Evolutionary conservation across 2,329 filamentous ascomycete species (phyloP).

Genomic region (Clarireedia sp.): DNA sequence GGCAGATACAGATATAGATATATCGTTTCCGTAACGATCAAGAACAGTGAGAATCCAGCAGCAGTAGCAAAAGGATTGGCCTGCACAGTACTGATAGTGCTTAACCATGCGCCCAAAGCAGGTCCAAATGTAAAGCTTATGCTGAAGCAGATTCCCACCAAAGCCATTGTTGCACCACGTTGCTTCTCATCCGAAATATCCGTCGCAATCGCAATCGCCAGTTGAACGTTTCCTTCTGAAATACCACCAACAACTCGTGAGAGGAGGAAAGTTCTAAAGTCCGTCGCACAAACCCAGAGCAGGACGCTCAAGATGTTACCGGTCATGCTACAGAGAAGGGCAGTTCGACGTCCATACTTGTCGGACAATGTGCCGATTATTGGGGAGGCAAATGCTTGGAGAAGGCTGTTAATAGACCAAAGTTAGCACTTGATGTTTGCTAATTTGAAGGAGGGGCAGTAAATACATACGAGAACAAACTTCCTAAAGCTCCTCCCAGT

Average conservation of each 20-base stretch:
- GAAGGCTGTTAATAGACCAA: constrained; percentile 37
- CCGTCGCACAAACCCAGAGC: constrained; percentile 86
- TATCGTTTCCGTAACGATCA: constrained; percentile 79
- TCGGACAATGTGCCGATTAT: constrained; percentile 86
- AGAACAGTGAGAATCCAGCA: constrained; percentile 73
- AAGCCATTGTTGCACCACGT: constrained; percentile 86
- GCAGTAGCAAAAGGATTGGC: constrained; percentile 92
- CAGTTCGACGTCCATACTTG: constrained; percentile 75
- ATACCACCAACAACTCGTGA: constrained; percentile 86
- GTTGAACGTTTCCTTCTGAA: constrained; percentile 93
- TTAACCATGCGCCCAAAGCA: constrained; percentile 79
- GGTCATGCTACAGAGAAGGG: constrained; percentile 82
- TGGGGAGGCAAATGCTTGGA: constrained; percentile 87
- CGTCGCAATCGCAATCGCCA: constrained; percentile 91
- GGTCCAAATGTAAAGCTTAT: constrained; percentile 96
- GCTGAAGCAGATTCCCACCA: constrained; percentile 94
- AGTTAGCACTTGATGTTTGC: not conserved
- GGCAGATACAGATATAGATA: constrained; percentile 82
- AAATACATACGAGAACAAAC: constrained; percentile 62
- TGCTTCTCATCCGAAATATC: constrained; percentile 84
- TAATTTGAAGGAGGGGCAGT: not conserved
- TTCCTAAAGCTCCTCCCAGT: constrained; percentile 86
- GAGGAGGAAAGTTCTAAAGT: constrained; percentile 94
- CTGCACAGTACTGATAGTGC: constrained; percentile 66
- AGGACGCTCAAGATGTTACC: constrained; percentile 91